A percentile compares a stretch with the other conserved stretches of the same genome.
phyloP scores from a whole-genome alignment of 2,329 filamentous ascomycete genomes.

The Aspergillaceae sp. region DNA sequence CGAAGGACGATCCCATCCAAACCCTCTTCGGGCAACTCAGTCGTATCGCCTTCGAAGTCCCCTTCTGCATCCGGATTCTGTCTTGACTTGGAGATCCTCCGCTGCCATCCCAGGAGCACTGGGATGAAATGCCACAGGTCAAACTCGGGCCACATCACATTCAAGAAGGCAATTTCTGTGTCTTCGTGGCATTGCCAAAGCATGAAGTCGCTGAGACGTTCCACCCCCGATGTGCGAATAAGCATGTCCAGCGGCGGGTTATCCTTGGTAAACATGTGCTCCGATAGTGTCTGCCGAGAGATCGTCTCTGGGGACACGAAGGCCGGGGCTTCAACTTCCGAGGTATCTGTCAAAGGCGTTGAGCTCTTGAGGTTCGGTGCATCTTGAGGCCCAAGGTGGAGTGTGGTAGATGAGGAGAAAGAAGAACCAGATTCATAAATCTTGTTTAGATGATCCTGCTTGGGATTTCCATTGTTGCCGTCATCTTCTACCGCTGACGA shows the following conservation, averaged over 20 bases:
- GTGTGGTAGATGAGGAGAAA: slow-evolving; percentile 42
- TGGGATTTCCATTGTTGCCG: slow-evolving; percentile 34
- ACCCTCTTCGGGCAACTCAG: slow-evolving; percentile 20
- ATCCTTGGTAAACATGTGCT: slow-evolving; percentile 78
- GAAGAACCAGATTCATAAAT: slow-evolving; percentile 29
- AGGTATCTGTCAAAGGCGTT: slow-evolving; percentile 23
- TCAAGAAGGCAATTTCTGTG: slow-evolving; percentile 84
- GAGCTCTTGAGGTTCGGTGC: slow-evolving; percentile 26
- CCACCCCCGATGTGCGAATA: slow-evolving; percentile 84
- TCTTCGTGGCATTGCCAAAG: slow-evolving; percentile 94
- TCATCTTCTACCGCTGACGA: slow-evolving; percentile 19
- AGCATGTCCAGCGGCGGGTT: slow-evolving; percentile 85
- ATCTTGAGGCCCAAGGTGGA: slow-evolving; percentile 30
- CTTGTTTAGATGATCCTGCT: slow-evolving; percentile 11
- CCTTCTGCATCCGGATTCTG: slow-evolving; percentile 52
- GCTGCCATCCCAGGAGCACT: slow-evolving; percentile 83
- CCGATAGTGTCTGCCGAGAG: slow-evolving; percentile 68
- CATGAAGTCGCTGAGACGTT: slow-evolving; percentile 94
- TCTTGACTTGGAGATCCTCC: slow-evolving; percentile 54
- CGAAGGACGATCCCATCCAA: slow-evolving; percentile 11
- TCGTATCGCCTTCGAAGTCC: slow-evolving; percentile 47
- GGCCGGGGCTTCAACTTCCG: slow-evolving; percentile 20
- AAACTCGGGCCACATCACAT: slow-evolving; percentile 93
- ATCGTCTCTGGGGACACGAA: slow-evolving; percentile 80
- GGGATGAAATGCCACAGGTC: slow-evolving; percentile 89